phyloP scores from a whole-genome alignment of 2,329 filamentous ascomycete genomes.

The Neofusicoccum parvum region DNA sequence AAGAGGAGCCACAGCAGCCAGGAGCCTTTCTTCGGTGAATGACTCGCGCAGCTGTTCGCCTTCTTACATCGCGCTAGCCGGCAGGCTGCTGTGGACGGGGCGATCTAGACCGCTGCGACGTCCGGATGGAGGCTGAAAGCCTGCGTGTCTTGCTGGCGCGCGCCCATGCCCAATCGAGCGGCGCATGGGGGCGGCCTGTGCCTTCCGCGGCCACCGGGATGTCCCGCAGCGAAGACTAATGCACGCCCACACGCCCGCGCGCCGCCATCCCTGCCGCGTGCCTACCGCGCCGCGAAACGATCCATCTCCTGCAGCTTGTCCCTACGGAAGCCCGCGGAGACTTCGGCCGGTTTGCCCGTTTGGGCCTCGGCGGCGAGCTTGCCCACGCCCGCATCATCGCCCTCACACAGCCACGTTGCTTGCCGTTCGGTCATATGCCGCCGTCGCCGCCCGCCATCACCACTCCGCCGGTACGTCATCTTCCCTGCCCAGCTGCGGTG shows the following conservation, averaged over 20 bases:
- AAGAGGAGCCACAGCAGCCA: not conserved
- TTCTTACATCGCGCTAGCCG: slow-evolving; percentile 1
- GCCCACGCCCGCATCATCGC: slow-evolving; percentile 4
- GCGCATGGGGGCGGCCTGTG: not conserved
- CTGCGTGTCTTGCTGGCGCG: too few relatives aligned
- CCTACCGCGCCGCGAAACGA: not conserved
- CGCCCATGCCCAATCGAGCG: not conserved
- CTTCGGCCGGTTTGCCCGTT: slow-evolving; percentile 10
- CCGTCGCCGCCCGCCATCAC: not conserved
- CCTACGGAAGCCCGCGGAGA: slow-evolving; percentile 13
- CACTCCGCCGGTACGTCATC: slow-evolving; percentile 19
- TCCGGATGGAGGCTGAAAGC: slow-evolving; percentile 10
- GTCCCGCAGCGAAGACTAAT: not conserved
- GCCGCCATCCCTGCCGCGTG: too few relatives aligned
- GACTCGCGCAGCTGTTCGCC: not conserved
- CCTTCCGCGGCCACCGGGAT: not conserved
- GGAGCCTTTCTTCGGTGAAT: slow-evolving; percentile 8
- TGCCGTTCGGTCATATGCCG: slow-evolving; percentile 17
- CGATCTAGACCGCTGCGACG: not conserved
- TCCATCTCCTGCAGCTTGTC: slow-evolving; percentile 9
- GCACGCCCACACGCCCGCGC: not conserved
- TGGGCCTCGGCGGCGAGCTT: not conserved
- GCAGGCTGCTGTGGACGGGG: not conserved
- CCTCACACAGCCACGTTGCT: slow-evolving; percentile 18
- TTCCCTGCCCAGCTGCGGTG: slow-evolving; percentile 13